These are phyloP conservation scores for Austroboletus festivus DNA, from an alignment of 768 basidiomycete genomes.

Conservation along the genomic window DNA sequence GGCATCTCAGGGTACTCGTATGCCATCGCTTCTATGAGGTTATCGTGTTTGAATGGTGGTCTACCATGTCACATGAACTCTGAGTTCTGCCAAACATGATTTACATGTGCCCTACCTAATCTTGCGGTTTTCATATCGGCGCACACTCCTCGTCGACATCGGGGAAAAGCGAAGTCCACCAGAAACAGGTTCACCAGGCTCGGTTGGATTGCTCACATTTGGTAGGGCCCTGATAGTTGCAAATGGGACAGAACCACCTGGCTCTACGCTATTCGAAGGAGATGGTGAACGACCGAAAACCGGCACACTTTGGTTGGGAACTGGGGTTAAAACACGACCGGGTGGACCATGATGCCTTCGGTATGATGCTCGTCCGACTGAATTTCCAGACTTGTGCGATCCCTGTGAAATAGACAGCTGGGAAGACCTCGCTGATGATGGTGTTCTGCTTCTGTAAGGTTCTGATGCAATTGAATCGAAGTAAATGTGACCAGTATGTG, in stretches of 20 bases:
- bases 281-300: background rate
- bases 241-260: background rate
- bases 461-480: background rate
- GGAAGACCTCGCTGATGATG: constrained; percentile 15
- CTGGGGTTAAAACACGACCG: constrained; percentile 10
- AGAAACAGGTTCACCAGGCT: constrained; percentile 5
- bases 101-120: constrained; percentile 6
- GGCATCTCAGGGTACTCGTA: constrained; percentile 15
- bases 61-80: constrained; percentile 11
- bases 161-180: constrained; percentile 9
- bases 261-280: background rate
- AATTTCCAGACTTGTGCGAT: constrained; percentile 13
- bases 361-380: constrained; percentile 23
- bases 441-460: constrained; percentile 7
- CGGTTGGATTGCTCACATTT: background rate
- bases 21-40: constrained; percentile 14
- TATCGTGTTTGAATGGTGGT: background rate
- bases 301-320: background rate
- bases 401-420: constrained; percentile 10
- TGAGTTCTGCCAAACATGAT: background rate
- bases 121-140: constrained; percentile 5
- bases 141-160: constrained; percentile 10
- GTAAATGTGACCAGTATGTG: background rate
- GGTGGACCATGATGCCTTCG: constrained; percentile 17
- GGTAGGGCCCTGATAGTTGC: constrained; percentile 7